phyloP scores from a whole-genome alignment of 495 filamentous ascomycete genomes.

The Terfezia boudieri region DNA sequence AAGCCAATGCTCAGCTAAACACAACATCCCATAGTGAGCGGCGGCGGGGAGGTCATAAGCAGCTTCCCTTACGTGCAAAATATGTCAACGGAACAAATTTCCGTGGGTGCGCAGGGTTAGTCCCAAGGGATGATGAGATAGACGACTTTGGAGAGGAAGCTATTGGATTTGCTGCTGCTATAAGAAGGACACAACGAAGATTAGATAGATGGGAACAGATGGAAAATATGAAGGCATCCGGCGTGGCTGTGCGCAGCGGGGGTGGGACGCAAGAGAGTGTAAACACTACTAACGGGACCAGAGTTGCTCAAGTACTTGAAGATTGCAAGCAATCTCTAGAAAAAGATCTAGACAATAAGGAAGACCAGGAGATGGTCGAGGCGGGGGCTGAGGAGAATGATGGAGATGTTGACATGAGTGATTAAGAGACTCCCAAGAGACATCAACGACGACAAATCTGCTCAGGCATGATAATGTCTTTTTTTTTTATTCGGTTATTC shows the following conservation, averaged over 20 bases:
- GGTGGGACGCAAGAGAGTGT: slow-evolving; percentile 18
- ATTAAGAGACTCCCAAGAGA: neutral
- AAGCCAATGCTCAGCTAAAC: neutral
- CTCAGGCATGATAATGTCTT: too few species aligned
- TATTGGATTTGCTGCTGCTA: slow-evolving; percentile 43
- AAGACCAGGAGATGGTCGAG: neutral
- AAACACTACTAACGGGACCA: slow-evolving; percentile 6
- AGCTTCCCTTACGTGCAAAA: neutral
- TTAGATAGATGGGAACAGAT: slow-evolving; percentile 51
- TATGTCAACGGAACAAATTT: slow-evolving; percentile 21
- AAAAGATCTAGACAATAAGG: slow-evolving; percentile 26
- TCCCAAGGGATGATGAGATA: slow-evolving; percentile 38
- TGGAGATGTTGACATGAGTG: neutral
- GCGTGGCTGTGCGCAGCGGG: slow-evolving; percentile 22
- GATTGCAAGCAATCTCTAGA: slow-evolving; percentile 7
- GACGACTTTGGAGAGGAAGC: slow-evolving; percentile 68
- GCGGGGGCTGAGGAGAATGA: neutral
- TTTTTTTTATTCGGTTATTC: too few species aligned
- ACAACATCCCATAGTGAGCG: neutral
- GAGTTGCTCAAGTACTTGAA: slow-evolving; percentile 17
- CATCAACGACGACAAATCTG: too few species aligned
- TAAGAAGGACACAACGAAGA: slow-evolving; percentile 44
- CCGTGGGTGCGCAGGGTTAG: slow-evolving; percentile 44
- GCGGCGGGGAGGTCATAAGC: neutral
- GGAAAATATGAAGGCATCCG: slow-evolving; percentile 24